Evolutionary conservation across 2,329 filamentous ascomycete species (phyloP), one percentile per base, ranked within the genome.

Genomic region (Fusarium sp.): DNA sequence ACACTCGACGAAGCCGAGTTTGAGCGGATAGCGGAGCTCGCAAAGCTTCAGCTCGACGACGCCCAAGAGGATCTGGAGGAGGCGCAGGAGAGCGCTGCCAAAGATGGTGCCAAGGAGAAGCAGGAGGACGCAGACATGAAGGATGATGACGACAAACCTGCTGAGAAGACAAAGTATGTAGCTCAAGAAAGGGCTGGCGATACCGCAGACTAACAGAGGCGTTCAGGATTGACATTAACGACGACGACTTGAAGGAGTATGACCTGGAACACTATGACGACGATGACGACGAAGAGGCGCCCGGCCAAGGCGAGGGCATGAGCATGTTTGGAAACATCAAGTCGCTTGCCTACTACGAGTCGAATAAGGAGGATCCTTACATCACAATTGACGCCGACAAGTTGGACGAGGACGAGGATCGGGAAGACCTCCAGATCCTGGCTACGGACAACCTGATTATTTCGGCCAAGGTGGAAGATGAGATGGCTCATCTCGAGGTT

Each of bases 281-380:
- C 76, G 93, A 96, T 56, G 91, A 91, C 34, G 90, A 94, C 18
- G 82, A 81, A 31, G 71, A 74, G 9, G 74, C 77, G 35, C 69
- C 86, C 22, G 87, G 86, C 24, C 84, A 84, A 20, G 91, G 89
- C 59, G 92, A 94, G 79, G 89, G 92, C 63, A 92, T 96, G 88
- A 93, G 92, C 78, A 98, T 98, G 90, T 98, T 99, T 81, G 95
- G 95, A 80, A 98, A 98, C 81, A 90, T 97, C 81, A 97, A 96
- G 83, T 95, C 94, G 34, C 87, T 99, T 29, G 93, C 95, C 16
- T 99, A 98, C 84, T 95, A 99, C 86, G 92, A 95, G 76, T 94
- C 94, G 71, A 96, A 98, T 84, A 93, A 96, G 80, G 94, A 98
- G 63, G 96, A 99, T 80, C 96, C 96, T 1, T 99, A 99, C 84